Evolutionary conservation across 2,329 filamentous ascomycete genomes (phyloP).

Genomic region (Cladophialophora carrionii): DNA sequence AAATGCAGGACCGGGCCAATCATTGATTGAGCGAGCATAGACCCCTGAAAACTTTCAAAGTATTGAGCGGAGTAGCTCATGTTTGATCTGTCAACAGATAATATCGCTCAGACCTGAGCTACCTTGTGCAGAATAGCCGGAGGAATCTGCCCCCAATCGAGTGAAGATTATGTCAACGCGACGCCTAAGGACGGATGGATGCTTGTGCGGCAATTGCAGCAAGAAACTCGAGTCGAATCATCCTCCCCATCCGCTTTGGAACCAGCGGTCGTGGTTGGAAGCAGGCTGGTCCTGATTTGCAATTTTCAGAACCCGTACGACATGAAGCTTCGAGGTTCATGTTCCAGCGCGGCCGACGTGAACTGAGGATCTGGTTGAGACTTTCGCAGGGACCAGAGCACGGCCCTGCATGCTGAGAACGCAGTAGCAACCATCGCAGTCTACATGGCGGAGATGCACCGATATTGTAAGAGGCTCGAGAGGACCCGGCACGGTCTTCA

Average conservation of each 20-base stretch:
- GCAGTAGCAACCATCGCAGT: not conserved
- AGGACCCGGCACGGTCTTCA: not conserved
- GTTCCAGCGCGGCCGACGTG: not conserved
- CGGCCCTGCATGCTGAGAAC: not conserved
- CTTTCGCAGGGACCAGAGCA: not conserved
- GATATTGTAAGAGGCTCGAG: not conserved
- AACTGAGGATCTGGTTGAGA: not conserved
- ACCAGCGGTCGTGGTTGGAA: not conserved
- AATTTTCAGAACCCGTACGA: not conserved
- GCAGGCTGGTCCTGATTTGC: not conserved
- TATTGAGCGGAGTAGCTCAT: not conserved
- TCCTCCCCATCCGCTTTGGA: not conserved
- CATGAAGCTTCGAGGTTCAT: not conserved
- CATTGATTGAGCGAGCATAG: not conserved
- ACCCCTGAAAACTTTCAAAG: not conserved
- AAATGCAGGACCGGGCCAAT: slow-evolving; percentile 4
- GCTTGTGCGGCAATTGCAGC: not conserved
- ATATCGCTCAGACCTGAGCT: not conserved
- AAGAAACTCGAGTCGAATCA: not conserved
- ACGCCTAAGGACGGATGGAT: not conserved
- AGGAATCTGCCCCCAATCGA: not conserved
- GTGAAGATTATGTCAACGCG: slow-evolving; percentile 15
- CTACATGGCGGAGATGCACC: not conserved
- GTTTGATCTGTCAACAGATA: slow-evolving; percentile 11
- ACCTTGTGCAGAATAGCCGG: not conserved